Evolutionary conservation across 2,329 filamentous ascomycete genomes (phyloP), one percentile per base, ranked within the genome.

Genomic region (Orbilia ellipsospora): DNA sequence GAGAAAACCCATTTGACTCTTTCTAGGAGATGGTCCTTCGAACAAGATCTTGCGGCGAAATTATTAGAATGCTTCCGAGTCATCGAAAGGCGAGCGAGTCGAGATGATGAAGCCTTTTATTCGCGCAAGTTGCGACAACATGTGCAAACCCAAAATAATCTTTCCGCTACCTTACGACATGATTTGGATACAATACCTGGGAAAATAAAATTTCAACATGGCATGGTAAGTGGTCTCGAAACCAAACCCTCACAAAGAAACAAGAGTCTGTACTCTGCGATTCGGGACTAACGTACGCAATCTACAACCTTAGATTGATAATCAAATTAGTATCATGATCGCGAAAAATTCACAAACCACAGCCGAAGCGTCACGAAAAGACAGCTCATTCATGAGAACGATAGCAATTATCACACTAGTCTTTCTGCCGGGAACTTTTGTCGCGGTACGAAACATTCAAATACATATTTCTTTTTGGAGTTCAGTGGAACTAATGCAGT

Each of bases 171-270:
- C 0, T 23, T 73, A 10, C 56, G 57, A 31, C 56, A 73, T 18
- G 69, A 73, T 28, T 26, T 73, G 26, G 69, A 73, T 54, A 66
- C 61, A 13, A 65, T 62, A 18, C 69, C 62, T 2, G 69, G 62
- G 20, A 73, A 73, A 42, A 44, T 73, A 13, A 73, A 64, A 42
- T 67, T 73, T 44, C 69, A 73, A 20, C 69, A 73, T 66, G 69
- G 40, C n/a, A 67, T 66, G 69, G 69, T 73, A 36, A 40, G 68
- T n/a, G n/a, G n/a, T n/a, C n/a, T n/a, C n/a, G n/a, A n/a, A n/a
- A n/a, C n/a, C n/a, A n/a, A n/a, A n/a, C n/a, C n/a, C n/a, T n/a
- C n/a, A n/a, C n/a, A n/a, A n/a, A n/a, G n/a, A n/a, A n/a, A n/a
- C n/a, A n/a, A n/a, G n/a, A n/a, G n/a, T n/a, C n/a, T n/a, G n/a